Evolutionary conservation across 1,284 basidiomycete species (phyloP), one percentile per base, ranked within the genome.

Genomic region (Spongispora temasekensis): DNA sequence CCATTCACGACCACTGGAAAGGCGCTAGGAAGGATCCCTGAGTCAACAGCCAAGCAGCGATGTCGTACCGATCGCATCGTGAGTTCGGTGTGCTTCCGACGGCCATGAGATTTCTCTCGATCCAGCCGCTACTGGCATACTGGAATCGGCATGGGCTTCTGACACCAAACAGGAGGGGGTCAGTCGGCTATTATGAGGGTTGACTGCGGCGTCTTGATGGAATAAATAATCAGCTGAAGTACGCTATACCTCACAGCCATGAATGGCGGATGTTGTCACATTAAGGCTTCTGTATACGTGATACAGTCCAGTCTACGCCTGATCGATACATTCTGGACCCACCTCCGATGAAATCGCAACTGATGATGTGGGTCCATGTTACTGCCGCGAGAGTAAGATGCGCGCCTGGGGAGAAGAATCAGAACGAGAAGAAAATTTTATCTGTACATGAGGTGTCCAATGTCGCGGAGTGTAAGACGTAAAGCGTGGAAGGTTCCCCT

Each of bases 141-240:
- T 19, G 21, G 61, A 9, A 25, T 46, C 44, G 31, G 21, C 15
- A 27, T 32, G 35, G 21, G 50, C 9, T 56, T 34, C 55, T 21
- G 25, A 57, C 25, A 23, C 46, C 21, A 19, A 9, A n/a, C 28
- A 53, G 6, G 3, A n/a, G n/a, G 27, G 5, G 23, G 28, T 50
- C 37, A 15, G n/a, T 55, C 52, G 66, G 60, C n/a, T n/a, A n/a
- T n/a, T n/a, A 4, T 48, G 56, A 63, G 42, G 10, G 25, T 15
- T 5, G 21, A 34, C 15, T 32, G 37, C 27, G 25, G 32, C 9
- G 6, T 30, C 37, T 27, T 44, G 21, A 32, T 27, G 21, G 10
- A 46, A 54, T 27, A 4, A 15, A 13, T n/a, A 10, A 52, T 50
- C 42, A 30, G n/a, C n/a, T n/a, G n/a, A n/a, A n/a, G n/a, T n/a